phyloP scores from a whole-genome alignment of 2,329 filamentous ascomycete genomes.

The Aspergillus sp. region DNA sequence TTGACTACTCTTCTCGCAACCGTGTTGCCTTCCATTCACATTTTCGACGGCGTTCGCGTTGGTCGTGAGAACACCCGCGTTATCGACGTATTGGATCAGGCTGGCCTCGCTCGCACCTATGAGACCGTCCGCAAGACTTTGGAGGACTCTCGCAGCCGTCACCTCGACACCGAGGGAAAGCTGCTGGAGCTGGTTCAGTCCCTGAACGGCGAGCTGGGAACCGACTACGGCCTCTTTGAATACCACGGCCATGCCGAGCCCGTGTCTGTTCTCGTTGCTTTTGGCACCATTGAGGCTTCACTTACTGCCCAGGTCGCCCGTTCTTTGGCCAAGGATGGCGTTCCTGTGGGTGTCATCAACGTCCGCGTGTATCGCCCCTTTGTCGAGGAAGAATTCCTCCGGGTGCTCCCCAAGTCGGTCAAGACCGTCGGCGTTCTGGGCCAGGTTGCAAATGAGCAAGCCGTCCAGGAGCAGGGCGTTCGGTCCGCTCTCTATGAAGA shows the following conservation, averaged over 20 bases:
- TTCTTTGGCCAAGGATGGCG: slow-evolving; percentile 69
- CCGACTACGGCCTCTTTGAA: slow-evolving; percentile 89
- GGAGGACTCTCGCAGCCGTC: slow-evolving; percentile 65
- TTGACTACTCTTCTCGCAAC: slow-evolving; percentile 78
- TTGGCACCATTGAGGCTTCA: slow-evolving; percentile 88
- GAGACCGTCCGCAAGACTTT: slow-evolving; percentile 63
- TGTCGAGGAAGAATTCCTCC: slow-evolving; percentile 88
- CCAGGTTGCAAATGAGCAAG: slow-evolving; percentile 73
- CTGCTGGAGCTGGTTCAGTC: slow-evolving; percentile 67
- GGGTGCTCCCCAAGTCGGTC: slow-evolving; percentile 71
- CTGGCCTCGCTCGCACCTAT: slow-evolving; percentile 68
- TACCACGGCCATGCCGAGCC: slow-evolving; percentile 82
- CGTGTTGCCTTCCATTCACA: slow-evolving; percentile 78
- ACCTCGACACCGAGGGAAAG: slow-evolving; percentile 69
- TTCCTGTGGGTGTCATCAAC: slow-evolving; percentile 81
- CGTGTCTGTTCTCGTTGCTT: slow-evolving; percentile 83
- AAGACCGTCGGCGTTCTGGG: slow-evolving; percentile 81
- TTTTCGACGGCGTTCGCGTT: slow-evolving; percentile 83
- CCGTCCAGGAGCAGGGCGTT: slow-evolving; percentile 70
- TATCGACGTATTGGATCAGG: slow-evolving; percentile 75
- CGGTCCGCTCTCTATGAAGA: slow-evolving; percentile 92
- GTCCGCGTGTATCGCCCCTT: slow-evolving; percentile 95
- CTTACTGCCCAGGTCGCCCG: slow-evolving; percentile 77
- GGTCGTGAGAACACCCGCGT: slow-evolving; percentile 79
- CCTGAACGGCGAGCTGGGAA: slow-evolving; percentile 89